phyloP scores from a whole-genome alignment of 2,329 filamentous ascomycete species.

The Polytolypa hystricis region DNA sequence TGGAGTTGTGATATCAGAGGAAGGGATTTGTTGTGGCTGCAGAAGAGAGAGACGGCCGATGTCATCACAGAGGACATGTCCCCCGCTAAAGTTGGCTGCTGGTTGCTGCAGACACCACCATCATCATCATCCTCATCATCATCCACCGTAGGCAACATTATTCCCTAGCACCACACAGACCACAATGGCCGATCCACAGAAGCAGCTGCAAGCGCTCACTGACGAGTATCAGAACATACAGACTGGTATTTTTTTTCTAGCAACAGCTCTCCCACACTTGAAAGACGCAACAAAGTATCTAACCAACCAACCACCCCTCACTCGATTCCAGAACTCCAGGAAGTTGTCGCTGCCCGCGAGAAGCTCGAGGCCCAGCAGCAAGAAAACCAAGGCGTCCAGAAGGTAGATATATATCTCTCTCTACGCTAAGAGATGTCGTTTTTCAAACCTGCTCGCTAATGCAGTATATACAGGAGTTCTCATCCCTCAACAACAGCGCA shows the following conservation, averaged over 20 bases:
- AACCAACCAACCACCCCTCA: constrained; percentile 2
- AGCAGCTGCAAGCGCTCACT: constrained; percentile 67
- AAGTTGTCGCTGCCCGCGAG: constrained; percentile 65
- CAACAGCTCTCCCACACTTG: not conserved
- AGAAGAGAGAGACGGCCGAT: constrained; percentile 1
- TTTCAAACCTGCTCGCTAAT: not conserved
- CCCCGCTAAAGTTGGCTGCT: not conserved
- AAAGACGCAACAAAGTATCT: too few relatives aligned
- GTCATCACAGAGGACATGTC: constrained; percentile 2
- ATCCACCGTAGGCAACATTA: too few relatives aligned
- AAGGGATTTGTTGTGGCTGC: not conserved
- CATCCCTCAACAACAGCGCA: constrained; percentile 63
- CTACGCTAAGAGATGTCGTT: not conserved
- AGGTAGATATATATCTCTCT: constrained; percentile 39
- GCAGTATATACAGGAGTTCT: constrained; percentile 66
- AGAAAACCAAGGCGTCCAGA: constrained; percentile 80
- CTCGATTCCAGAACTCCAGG: constrained; percentile 59
- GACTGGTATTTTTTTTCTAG: constrained; percentile 46
- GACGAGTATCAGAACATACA: constrained; percentile 84
- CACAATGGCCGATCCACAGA: constrained; percentile 61
- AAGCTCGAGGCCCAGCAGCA: constrained; percentile 86
- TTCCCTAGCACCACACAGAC: too few relatives aligned
- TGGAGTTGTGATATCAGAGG: too few relatives aligned
- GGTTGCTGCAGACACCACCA: not conserved
- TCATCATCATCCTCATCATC: not conserved